Conservation (phyloP, 2,329 filamentous ascomycete genomes). For the Aspergillus tamarii region DNA sequence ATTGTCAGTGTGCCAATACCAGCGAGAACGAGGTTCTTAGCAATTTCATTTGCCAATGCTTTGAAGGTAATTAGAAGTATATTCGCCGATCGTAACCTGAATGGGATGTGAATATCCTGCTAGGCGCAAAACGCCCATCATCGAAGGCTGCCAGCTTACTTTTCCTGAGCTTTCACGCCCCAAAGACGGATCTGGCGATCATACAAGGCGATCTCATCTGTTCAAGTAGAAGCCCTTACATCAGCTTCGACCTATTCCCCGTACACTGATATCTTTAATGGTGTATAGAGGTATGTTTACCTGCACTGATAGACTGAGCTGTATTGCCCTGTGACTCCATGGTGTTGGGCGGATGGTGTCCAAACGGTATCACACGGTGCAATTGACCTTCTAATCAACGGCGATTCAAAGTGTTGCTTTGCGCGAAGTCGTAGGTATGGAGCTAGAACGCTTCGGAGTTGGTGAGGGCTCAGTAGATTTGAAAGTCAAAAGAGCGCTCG, state of each 20-base stretch:
- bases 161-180: conserved; percentile 92
- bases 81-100: conserved; percentile 81
- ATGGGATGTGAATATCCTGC: not conserved
- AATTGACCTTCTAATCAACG: no score
- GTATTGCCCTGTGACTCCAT: conserved; percentile 31
- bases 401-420: not conserved
- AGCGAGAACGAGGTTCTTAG: conserved; percentile 94
- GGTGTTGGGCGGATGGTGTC: not conserved
- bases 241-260: not conserved
- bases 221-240: conserved; percentile 11
- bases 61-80: conserved; percentile 88
- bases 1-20: conserved; percentile 90
- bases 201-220: conserved; percentile 95
- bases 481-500: not conserved
- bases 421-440: not conserved
- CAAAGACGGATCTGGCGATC: conserved; percentile 96
- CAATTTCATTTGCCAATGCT: conserved; percentile 88
- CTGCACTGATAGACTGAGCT: conserved; percentile 38
- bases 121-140: not conserved
- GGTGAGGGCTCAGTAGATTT: not conserved
- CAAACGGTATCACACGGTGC: not conserved
- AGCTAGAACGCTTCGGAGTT: not conserved
- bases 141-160: conserved; percentile 44
- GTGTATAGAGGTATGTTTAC: conserved; percentile 21
- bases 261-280: not conserved